phyloP scores from a whole-genome alignment of 2,329 filamentous ascomycete genomes.

The Aspergillus costaricaensis region DNA sequence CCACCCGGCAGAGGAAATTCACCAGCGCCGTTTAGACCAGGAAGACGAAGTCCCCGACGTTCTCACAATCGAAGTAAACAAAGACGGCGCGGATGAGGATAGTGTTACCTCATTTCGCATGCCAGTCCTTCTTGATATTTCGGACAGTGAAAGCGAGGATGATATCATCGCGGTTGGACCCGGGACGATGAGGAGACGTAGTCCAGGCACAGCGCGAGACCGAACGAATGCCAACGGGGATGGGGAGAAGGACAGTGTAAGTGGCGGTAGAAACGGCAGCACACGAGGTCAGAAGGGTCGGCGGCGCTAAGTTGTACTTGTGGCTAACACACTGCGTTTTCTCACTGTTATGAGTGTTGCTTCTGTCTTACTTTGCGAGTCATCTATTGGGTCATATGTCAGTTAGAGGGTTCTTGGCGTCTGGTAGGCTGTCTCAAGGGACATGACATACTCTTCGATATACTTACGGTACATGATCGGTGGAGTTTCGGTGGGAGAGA shows the following conservation, averaged over 20 bases:
- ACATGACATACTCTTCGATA: background rate
- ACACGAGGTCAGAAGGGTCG: slow-evolving; percentile 33
- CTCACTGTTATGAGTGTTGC: background rate
- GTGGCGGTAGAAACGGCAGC: slow-evolving; percentile 23
- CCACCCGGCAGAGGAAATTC: slow-evolving; percentile 90
- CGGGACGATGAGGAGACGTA: slow-evolving; percentile 85
- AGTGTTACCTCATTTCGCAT: slow-evolving; percentile 72
- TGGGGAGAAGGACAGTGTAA: slow-evolving; percentile 28
- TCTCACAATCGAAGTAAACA: slow-evolving; percentile 70
- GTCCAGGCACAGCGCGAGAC: slow-evolving; percentile 71
- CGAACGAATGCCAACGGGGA: slow-evolving; percentile 55
- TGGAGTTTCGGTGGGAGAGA: background rate
- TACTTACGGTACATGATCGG: slow-evolving; percentile 6
- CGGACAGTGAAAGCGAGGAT: slow-evolving; percentile 93
- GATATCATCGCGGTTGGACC: slow-evolving; percentile 69
- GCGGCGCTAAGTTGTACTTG: slow-evolving; percentile 29
- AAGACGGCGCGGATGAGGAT: slow-evolving; percentile 59
- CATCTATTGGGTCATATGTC: background rate
- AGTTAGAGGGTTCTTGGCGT: slow-evolving; percentile 2
- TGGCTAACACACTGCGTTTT: background rate
- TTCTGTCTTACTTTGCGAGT: background rate
- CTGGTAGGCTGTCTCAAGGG: background rate
- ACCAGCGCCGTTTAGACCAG: slow-evolving; percentile 82
- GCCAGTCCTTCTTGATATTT: slow-evolving; percentile 89
- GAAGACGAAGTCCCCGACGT: slow-evolving; percentile 96